Conservation (phyloP, 225 moss, liverwort and hornwort genomes). For the Takakia lepidozioides region DNA sequence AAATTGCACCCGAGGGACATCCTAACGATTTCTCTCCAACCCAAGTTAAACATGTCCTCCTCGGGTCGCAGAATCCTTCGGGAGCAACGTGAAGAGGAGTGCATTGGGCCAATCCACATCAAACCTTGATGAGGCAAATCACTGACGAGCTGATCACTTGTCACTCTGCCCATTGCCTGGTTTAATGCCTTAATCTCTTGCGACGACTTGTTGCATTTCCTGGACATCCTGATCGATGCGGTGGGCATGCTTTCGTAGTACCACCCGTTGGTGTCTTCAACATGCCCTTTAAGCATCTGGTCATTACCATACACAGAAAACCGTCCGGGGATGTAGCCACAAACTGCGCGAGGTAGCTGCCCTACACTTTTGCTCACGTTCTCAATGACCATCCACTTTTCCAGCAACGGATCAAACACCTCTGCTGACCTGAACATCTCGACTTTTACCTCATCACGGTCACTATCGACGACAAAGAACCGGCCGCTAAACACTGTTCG, state of each 20-base stretch:
- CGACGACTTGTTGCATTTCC: slow-evolving; percentile 2
- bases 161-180: slow-evolving; percentile 27
- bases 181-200: slow-evolving; percentile 1
- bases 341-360: slow-evolving; percentile 25
- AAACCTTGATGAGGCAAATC: slow-evolving; percentile 18
- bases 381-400: slow-evolving; percentile 13
- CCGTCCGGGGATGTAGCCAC: slow-evolving; percentile 6
- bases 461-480: slow-evolving; percentile 20
- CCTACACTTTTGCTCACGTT: slow-evolving; percentile 23
- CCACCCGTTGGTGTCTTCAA: slow-evolving; percentile 14
- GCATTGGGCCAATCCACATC: slow-evolving; percentile 25
- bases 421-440: slow-evolving; percentile 25
- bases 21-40: too few relatives aligned
- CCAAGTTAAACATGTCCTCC: too few relatives aligned
- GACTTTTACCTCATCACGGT: slow-evolving; percentile 15
- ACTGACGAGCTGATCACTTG: slow-evolving; percentile 27
- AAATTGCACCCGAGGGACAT: too few relatives aligned
- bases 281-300: slow-evolving; percentile 18
- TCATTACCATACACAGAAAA: slow-evolving; percentile 27
- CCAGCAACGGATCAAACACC: slow-evolving; percentile 11
- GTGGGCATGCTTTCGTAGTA: slow-evolving; percentile 20
- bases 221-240: slow-evolving; percentile 5
- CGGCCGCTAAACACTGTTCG: slow-evolving; percentile 11
- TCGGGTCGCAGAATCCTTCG: too few relatives aligned
- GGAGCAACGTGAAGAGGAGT: too few relatives aligned